Evolutionary conservation across 2,329 filamentous ascomycete genomes (phyloP).

Genomic region (Aspergillus brunneoviolaceus): DNA sequence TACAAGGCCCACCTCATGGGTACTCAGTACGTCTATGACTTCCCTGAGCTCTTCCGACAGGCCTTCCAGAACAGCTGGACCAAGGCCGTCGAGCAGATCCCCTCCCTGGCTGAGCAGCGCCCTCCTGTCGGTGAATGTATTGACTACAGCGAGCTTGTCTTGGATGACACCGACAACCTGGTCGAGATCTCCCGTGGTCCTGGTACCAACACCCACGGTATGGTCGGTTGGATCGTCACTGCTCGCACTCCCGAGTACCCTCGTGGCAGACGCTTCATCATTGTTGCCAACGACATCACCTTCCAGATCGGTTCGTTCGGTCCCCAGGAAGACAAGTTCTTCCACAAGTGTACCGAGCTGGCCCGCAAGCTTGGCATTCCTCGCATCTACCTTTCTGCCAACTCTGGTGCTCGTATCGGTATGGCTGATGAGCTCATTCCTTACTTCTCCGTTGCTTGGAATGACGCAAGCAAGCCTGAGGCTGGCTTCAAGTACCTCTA

Average conservation of each 20-base stretch:
- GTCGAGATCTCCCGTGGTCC: constrained; percentile 92
- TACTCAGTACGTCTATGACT: constrained; percentile 98
- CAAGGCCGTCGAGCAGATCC: constrained; percentile 70
- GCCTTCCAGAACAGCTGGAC: constrained; percentile 94
- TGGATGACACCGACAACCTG: constrained; percentile 90
- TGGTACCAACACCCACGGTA: constrained; percentile 92
- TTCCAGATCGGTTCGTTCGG: constrained; percentile 99
- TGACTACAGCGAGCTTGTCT: constrained; percentile 87
- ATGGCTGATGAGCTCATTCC: constrained; percentile 96
- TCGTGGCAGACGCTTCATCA: constrained; percentile 84
- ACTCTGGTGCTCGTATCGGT: constrained; percentile 96
- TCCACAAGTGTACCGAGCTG: constrained; percentile 97
- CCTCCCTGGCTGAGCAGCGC: constrained; percentile 73
- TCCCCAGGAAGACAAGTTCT: constrained; percentile 94
- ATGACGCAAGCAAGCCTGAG: constrained; percentile 76
- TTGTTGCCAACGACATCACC: constrained; percentile 98
- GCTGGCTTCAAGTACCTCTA: constrained; percentile 97
- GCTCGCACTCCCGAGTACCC: constrained; percentile 96
- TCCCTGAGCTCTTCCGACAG: constrained; percentile 98
- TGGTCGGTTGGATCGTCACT: constrained; percentile 97
- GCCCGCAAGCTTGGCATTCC: constrained; percentile 93
- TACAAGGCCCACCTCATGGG: constrained; percentile 99
- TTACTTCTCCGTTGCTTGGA: constrained; percentile 97
- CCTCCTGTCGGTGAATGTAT: constrained; percentile 87
- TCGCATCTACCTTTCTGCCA: constrained; percentile 95